Base-by-base conservation (phyloP, 139 green algal species). In the Chlorella sp. region DNA sequence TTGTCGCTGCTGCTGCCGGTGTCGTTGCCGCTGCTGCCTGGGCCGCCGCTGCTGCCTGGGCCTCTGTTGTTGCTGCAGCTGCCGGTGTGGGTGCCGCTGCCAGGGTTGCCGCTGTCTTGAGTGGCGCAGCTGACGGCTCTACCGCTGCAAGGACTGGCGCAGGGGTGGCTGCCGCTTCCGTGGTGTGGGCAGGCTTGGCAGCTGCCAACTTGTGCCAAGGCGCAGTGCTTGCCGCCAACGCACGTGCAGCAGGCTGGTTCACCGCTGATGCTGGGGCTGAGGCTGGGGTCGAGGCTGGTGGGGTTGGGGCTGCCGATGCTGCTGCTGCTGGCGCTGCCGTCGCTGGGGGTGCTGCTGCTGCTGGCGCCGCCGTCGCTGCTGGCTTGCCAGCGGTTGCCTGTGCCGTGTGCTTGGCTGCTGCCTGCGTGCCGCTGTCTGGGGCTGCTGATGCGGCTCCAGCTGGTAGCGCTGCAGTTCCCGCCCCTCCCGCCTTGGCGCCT, bases 121-220 rank as follows among this genome's bases (percentile, higher is more conserved):
- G 48, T 9, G 48, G 48, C 48, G 48, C 7, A 16, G 48, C 9
- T 9, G 48, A 57, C 48, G 48, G 7, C 48, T 57, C 48, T 57
- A 9, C 7, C 48, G 48, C 48, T 57, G 48, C 48, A 57, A 9
- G 48, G 7, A 5, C 48, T 57, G 48, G 68, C 68, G 28, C 11
- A 76, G 68, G 24, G 28, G 32, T n/a, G 68, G 73, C 9, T 9
- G 80, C 26, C 22, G 80, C 11, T 15, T 15, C 26, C 30, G 80
- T 28, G 39, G 80, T 28, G 26, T 48, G 42, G 9, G 83, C 66
- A 11, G 83, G 24, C 37, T 40, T 87, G 21, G 61, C 60, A 37
- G 83, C 83, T 15, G 61, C 61, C 18, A 53, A 36, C 21, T 78
- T 87, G 14, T 75, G 83, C 83, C 83, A 87, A 18, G 83, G 83